Evolutionary conservation across 2,329 filamentous ascomycete species (phyloP), one percentile per base, ranked within the genome.

Genomic region (Aureobasidium namibiae): DNA sequence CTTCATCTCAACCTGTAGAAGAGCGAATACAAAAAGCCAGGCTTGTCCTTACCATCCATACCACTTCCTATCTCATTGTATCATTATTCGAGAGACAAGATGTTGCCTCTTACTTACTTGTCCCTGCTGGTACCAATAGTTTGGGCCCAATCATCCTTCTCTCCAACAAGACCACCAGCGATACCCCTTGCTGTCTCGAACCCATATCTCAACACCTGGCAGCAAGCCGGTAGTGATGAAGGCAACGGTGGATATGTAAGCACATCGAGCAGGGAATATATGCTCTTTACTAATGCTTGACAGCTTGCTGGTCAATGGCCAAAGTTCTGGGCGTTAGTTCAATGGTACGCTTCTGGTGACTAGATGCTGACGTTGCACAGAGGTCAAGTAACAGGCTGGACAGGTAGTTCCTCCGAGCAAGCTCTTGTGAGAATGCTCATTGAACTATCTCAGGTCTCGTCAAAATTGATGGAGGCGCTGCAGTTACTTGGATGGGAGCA

Each of bases 161-260:
- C 74, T 36, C 86, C 86, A 34, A 80, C 82, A 36, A 50, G 57
- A 7, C 86, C 86, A 42, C 87, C 87, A 16, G 80, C 87, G 1
- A 77, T 88, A 29, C 88, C 89, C 13, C 72, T 92, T 34, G 87
- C 87, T 44, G 88, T 92, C 45, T 84, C 83, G 62, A 87, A 84
- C 10, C 89, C 89, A 0, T 92, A 92, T 65, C 73, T 92, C 16
- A 90, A 82, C 68, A 82, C 84, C 14, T 90, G 87, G 86, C 76
- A 87, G 42, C 73, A 81, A 31, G 67, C 80, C 10, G 85, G 84
- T 1, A 81, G 75, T 29, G 78, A 84, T 68, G 82, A 80, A 23
- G 80, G 82, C 10, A 82, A 86, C 67, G 84, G 84, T 34, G 86
- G 85, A 1, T 81, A 86, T 61, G 54, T 57, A 42, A 48, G 54